Percentiles rank a stretch among this genome's conserved stretches.
These are phyloP conservation scores for Xanthoconium purpureum DNA, from an alignment of 768 basidiomycete species.

Conservation along the genomic window DNA sequence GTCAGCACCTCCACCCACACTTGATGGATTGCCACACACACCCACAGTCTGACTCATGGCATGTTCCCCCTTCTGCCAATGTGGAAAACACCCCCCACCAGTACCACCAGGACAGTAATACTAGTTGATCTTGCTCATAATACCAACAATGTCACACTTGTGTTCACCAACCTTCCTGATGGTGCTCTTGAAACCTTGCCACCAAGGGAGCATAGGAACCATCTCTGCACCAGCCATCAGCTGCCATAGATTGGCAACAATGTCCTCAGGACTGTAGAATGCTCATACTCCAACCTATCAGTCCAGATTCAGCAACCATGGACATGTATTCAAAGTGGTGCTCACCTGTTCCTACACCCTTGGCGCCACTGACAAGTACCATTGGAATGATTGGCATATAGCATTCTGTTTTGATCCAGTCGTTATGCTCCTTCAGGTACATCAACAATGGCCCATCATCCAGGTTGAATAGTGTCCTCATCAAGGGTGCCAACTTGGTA, in stretches of 20 bases:
- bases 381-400: conserved; percentile 90
- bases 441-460: conserved; percentile 84
- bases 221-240: conserved; percentile 84
- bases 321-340: neutral
- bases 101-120: no score
- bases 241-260: conserved; percentile 82
- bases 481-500: conserved; percentile 73
- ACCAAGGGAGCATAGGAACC: conserved; percentile 92
- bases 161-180: conserved; percentile 80
- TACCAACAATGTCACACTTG: conserved; percentile 80
- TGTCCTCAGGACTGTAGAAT: conserved; percentile 92
- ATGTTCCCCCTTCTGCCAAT: no score
- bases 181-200: conserved; percentile 89
- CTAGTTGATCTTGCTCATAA: conserved; percentile 70
- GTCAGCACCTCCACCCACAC: no score
- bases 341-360: conserved; percentile 95
- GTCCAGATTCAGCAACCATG: neutral
- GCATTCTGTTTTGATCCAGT: conserved; percentile 87
- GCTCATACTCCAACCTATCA: conserved; percentile 87
- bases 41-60: no score
- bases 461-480: conserved; percentile 75
- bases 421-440: conserved; percentile 82
- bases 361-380: conserved; percentile 88
- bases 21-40: no score
- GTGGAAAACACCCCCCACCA: no score